Evolutionary conservation across 352 stramenopile genomes (phyloP).

Genomic region (Phytopythium mirpurense): DNA sequence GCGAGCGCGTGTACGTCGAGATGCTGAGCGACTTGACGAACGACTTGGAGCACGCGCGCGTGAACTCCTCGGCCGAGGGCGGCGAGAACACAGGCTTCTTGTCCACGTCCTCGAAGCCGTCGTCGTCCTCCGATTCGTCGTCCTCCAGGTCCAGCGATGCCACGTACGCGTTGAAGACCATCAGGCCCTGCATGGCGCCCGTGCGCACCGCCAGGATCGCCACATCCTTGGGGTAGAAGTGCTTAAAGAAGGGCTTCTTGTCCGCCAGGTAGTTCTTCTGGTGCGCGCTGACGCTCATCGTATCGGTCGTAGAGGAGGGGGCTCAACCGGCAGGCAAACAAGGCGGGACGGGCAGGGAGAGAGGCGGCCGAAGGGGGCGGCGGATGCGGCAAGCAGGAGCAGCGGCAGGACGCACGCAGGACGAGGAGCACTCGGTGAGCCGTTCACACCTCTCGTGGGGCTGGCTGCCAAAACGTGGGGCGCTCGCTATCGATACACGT

Average conservation of each 20-base stretch:
- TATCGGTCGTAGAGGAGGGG: background rate
- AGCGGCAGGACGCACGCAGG: background rate
- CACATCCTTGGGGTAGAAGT: slow-evolving; percentile 70
- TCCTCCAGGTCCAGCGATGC: slow-evolving; percentile 67
- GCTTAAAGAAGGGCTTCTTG: slow-evolving; percentile 84
- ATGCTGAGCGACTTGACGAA: slow-evolving; percentile 80
- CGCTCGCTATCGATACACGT: background rate
- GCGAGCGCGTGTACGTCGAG: slow-evolving; percentile 69
- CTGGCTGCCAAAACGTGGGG: slow-evolving; percentile 4
- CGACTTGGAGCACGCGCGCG: slow-evolving; percentile 39
- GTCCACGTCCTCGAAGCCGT: slow-evolving; percentile 25
- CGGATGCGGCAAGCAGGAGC: background rate
- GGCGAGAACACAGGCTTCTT: slow-evolving; percentile 45
- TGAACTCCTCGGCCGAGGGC: slow-evolving; percentile 57
- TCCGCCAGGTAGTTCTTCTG: slow-evolving; percentile 75
- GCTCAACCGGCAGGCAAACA: background rate
- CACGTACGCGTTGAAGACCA: slow-evolving; percentile 77
- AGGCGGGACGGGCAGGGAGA: background rate
- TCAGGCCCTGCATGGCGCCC: slow-evolving; percentile 56
- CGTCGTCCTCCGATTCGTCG: slow-evolving; percentile 38
- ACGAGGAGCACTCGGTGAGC: background rate
- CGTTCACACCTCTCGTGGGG: background rate
- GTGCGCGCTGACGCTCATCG: slow-evolving; percentile 54
- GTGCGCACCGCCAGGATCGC: slow-evolving; percentile 61
- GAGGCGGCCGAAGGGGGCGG: background rate